Base-by-base conservation (phyloP, 805 yeast species). In the Tetrapisispora pingtungensis region DNA sequence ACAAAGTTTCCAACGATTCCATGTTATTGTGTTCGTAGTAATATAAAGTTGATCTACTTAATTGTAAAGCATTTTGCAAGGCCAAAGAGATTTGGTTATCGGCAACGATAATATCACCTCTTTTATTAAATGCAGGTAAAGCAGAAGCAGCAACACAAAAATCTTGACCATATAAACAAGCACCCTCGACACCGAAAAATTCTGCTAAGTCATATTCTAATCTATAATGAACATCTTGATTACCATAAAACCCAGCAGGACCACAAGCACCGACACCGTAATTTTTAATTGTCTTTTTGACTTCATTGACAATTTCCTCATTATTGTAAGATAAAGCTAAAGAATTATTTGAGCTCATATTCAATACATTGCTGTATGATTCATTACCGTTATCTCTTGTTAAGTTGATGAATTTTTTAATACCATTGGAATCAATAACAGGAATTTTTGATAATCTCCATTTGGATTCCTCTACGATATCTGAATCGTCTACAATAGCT, bases 201-300 rank as follows among this genome's bases (percentile, higher is more conserved):
- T 69, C 61, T 12, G 96, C 79, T 47, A 93, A 65, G 49, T 79
- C 83, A 54, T 78, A 78, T 61, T 88, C 95, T 45, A 85, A 71
- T 54, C 81, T 73, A 44, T 79, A 80, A 59, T 93, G 98, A 36
- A 81, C 87, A 59, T 88, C 96, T 65, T 88, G 96, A 48, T 88
- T 84, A 49, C 98, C 98, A 63, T 89, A 93, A 57, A 93, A 93
- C 45, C 95, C 95, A 36, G 97, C 95, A 5, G 98, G 97, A 34
- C 97, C 96, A 70, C 98, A 93, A 0, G 97, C 90, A 51, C 98
- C 98, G 42, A 93, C 97, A 60, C 98, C 98, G 47, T 83, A 78
- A 46, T 71, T 70, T 39, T 70, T 69, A 48, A 93, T 78, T 19
- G 78, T 71, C 27, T 68, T 61, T 42, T 75, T 72, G 4, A 88